A percentile compares a stretch with the other conserved stretches of the same genome.
phyloP scores from a whole-genome alignment of 108 stramenopile genomes.

The Skeletonema potamos region DNA sequence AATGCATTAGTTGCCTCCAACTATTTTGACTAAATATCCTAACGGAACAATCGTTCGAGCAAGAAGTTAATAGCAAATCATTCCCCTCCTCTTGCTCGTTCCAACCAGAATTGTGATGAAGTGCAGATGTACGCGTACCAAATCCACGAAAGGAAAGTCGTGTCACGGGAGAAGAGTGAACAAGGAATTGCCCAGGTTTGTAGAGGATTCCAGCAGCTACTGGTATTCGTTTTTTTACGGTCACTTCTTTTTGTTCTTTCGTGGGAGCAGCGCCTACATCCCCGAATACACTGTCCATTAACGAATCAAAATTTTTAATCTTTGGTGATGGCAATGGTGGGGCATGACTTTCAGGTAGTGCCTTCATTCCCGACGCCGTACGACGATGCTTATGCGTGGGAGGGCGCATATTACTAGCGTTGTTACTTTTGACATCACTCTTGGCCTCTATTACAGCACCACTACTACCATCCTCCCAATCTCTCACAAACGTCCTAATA shows the following conservation, averaged over 20 bases:
- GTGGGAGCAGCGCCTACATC: background rate
- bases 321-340: conserved; percentile 17
- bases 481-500: conserved; percentile 62
- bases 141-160: conserved; percentile 76
- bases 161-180: conserved; percentile 68
- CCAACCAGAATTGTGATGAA: conserved; percentile 16
- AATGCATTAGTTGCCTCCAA: conserved; percentile 79
- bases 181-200: conserved; percentile 78
- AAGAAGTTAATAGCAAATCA: conserved; percentile 80
- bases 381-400: conserved; percentile 33
- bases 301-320: conserved; percentile 12
- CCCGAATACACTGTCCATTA: conserved; percentile 21
- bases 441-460: conserved; percentile 11
- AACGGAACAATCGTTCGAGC: conserved; percentile 51
- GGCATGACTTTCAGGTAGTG: background rate
- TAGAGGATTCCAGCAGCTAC: conserved; percentile 56
- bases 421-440: background rate
- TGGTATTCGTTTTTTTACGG: background rate
- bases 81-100: conserved; percentile 59
- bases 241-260: background rate
- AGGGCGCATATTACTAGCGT: conserved; percentile 8
- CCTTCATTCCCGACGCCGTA: background rate
- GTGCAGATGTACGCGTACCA: conserved; percentile 57
- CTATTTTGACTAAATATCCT: conserved; percentile 77
- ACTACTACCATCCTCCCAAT: conserved; percentile 53